Evolutionary conservation across 2,329 filamentous ascomycete species (phyloP).

Genomic region (Claviceps humidiphila): DNA sequence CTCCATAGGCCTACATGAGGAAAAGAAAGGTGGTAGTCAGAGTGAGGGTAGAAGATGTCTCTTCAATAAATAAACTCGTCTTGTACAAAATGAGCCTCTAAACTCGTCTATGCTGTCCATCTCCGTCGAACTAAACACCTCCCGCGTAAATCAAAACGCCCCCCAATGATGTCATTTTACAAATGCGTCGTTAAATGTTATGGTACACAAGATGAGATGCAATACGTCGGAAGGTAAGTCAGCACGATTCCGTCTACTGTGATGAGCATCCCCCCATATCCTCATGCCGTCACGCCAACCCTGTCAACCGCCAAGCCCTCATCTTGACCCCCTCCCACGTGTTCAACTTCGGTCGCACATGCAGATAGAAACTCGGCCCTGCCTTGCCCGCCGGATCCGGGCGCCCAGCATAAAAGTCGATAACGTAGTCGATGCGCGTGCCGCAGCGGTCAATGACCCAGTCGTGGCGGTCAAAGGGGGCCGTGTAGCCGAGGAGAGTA

Average conservation of each 20-base stretch:
- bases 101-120: not conserved
- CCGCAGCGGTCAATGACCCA: conserved; percentile 94
- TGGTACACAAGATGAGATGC: no score
- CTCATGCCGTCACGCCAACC: conserved; percentile 28
- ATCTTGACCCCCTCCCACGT: conserved; percentile 56
- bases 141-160: no score
- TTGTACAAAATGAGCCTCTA: not conserved
- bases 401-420: conserved; percentile 87
- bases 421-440: conserved; percentile 79
- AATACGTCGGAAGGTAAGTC: no score
- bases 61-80: not conserved
- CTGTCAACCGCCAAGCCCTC: conserved; percentile 39
- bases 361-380: conserved; percentile 49
- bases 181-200: no score
- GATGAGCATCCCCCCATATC: not conserved
- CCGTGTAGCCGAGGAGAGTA: conserved; percentile 71
- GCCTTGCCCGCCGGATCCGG: conserved; percentile 22
- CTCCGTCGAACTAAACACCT: no score
- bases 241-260: no score
- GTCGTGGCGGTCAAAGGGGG: conserved; percentile 91
- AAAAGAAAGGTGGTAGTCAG: no score
- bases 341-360: conserved; percentile 57
- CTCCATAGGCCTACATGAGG: no score
- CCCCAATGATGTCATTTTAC: no score
- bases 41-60: no score